phyloP scores from a whole-genome alignment of 2,329 filamentous ascomycete species.

The Phialocephala sp. region DNA sequence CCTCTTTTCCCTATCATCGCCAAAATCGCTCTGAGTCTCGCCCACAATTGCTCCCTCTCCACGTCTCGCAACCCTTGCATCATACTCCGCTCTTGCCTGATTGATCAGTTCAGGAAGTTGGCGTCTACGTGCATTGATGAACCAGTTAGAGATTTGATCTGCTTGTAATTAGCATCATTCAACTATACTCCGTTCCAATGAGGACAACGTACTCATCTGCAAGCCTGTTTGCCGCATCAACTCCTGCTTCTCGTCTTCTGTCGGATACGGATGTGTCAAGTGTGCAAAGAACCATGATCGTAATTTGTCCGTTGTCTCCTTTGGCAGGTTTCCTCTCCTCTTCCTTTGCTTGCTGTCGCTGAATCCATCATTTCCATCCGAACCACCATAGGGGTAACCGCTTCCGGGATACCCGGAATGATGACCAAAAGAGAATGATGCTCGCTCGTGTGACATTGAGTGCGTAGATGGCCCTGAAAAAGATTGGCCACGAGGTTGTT shows the following conservation, averaged over 20 bases:
- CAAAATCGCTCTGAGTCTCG: conserved; percentile 44
- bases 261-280: conserved; percentile 82
- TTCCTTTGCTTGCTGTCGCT: conserved; percentile 49
- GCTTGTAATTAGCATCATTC: neutral
- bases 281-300: conserved; percentile 82
- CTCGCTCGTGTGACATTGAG: conserved; percentile 30
- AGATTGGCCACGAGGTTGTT: conserved; percentile 33
- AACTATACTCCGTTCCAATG: conserved; percentile 9
- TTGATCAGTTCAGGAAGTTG: conserved; percentile 66
- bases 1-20: conserved; percentile 27
- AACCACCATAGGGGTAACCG: conserved; percentile 18
- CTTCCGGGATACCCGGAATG: conserved; percentile 18
- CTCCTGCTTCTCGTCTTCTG: conserved; percentile 85
- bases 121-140: conserved; percentile 76
- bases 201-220: conserved; percentile 74
- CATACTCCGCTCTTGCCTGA: conserved; percentile 47
- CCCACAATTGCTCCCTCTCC: conserved; percentile 40
- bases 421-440: conserved; percentile 33
- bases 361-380: conserved; percentile 24
- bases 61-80: conserved; percentile 31
- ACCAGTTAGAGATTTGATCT: conserved; percentile 81
- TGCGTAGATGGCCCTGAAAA: conserved; percentile 30
- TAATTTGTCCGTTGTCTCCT: conserved; percentile 83
- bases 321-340: conserved; percentile 86
- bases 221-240: conserved; percentile 78